Evolutionary conservation across 1,284 basidiomycete genomes (phyloP), one percentile per base, ranked within the genome.

Genomic region (Ustilago esculenta): DNA sequence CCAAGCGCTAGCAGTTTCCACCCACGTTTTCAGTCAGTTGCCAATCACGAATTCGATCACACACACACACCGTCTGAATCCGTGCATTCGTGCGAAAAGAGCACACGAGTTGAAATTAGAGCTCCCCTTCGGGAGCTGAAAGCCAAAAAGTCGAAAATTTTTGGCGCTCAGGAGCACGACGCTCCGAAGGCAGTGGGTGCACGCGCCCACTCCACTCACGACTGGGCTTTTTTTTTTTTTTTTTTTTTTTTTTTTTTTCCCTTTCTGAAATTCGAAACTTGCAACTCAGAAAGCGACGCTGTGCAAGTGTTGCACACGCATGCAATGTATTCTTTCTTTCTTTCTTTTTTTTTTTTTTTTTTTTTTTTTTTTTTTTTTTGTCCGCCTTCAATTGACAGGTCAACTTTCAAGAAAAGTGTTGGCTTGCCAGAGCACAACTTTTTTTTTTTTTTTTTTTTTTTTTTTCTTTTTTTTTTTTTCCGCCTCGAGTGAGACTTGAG

Each of bases 341-440:
- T n/a, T n/a, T n/a, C n/a, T n/a, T 12, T 29, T 29, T 44, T 37
- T 33, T 41, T 29, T 18, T 12, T 27, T 11, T 24, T 35, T 52
- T 63, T 52, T 51, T 43, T 53, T 53, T 45, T 48, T 35, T 35
- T 47, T 43, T 23, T 32, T 44, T 35, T 40, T 42, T 32, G 30
- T 37, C 18, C 24, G 40, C 29, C 23, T 43, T 34, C 24, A 44
- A 39, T 23, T n/a, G n/a, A n/a, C n/a, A n/a, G n/a, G n/a, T n/a
- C n/a, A n/a, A n/a, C n/a, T n/a, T n/a, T n/a, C n/a, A n/a, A 35
- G 55, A 51, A 51, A 58, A 51, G 50, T 59, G 63, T 51, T 65
- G 34, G 32, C 57, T 37, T 48, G 17, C 42, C 27, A 4, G 39
- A 49, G 44, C 41, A n/a, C n/a, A n/a, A n/a, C n/a, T n/a, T n/a